phyloP scores from a whole-genome alignment of 176 grass and related monocot species.

The Aegilops umbellulata region DNA sequence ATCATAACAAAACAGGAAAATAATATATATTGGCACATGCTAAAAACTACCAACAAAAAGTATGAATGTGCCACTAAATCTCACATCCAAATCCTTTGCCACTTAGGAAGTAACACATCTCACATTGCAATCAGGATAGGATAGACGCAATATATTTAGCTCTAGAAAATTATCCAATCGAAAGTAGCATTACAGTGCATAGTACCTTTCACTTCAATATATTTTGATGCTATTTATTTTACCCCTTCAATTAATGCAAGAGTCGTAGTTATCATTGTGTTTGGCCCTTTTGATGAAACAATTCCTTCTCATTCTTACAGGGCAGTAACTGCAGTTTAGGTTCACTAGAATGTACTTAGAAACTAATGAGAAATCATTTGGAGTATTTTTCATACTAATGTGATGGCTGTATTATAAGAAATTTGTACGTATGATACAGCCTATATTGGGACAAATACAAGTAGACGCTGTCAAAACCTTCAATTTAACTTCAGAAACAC shows the following conservation, averaged over 20 bases:
- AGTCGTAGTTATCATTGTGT: background rate
- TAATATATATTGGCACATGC: background rate
- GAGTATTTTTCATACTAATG: background rate
- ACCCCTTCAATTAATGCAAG: background rate
- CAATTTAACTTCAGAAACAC: background rate
- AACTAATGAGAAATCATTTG: background rate
- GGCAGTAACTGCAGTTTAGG: background rate
- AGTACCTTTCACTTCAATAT: background rate
- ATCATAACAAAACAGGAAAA: constrained; percentile 1
- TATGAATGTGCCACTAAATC: background rate
- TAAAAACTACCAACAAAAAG: background rate
- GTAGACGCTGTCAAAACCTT: background rate
- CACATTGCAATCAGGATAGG: background rate
- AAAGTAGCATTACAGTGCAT: too few relatives aligned
- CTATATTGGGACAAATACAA: background rate
- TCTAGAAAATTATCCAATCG: too few relatives aligned
- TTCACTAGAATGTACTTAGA: background rate
- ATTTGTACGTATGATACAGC: background rate
- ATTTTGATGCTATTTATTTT: background rate
- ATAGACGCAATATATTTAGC: background rate
- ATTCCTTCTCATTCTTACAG: background rate
- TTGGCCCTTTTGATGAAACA: background rate
- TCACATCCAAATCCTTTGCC: too few relatives aligned
- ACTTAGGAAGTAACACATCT: background rate
- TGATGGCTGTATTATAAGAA: background rate